Base-by-base conservation (phyloP, 805 yeast species). In the Grigorovia humatica region DNA sequence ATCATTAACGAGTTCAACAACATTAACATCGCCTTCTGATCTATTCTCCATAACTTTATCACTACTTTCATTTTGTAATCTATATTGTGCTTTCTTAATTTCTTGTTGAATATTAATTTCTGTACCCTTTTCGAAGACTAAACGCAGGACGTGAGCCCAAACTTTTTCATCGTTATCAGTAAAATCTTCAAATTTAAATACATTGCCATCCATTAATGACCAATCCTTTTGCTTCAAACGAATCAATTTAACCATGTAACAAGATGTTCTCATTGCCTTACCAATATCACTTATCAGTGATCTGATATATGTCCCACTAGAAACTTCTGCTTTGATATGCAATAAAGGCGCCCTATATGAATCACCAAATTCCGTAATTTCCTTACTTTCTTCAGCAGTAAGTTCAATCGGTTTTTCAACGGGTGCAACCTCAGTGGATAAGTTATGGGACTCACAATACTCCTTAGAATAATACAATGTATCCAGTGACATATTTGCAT, bases 281-380 rank as follows among this genome's bases (percentile, higher is more conserved):
- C 96, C 98, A 45, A 87, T 74, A 62, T 93, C 99, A 68, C 95
- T 88, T 48, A 93, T 75, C 50, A 93, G 70, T 2, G 96, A 85
- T 57, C 99, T 77, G 48, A 93, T 89, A 61, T 93, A 93, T 0
- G 98, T 93, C 1, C 99, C 99, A 0, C 97, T 88, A 1, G 96
- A 85, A 0, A 91, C 99, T 40, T 79, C 76, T 4, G 95, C 79
- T 15, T 76, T 77, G 57, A 93, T 79, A 59, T 85, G 90, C 27
- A 91, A 60, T 48, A 84, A 59, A 1, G 95, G 93, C 2, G 88
- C 81, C 55, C 77, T 73, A 52, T 73, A 75, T 2, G 56, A 60
- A 1, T 71, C 76, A 2, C 74, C 74, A 35, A 60, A 56, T 20
- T 61, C 65, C 2, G 55, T 55, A 30, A 66, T 60, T 15, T 56